Evolutionary conservation across 208 protist species (phyloP).

Genomic region (Endotrypanum monterogeii): DNA sequence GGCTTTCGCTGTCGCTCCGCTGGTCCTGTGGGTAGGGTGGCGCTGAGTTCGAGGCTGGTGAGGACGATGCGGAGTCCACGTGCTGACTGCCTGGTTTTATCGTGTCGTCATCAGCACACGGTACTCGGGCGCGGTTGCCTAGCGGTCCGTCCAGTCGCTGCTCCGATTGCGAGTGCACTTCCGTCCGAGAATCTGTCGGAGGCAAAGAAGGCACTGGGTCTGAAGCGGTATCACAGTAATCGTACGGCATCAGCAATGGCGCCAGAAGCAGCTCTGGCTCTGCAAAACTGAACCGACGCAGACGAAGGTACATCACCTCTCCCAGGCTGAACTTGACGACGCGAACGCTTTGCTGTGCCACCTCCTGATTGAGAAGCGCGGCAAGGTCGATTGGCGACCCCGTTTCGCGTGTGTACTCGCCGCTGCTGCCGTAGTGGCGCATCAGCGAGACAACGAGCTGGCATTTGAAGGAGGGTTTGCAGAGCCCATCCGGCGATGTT

Average conservation of each 20-base stretch:
- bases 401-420: slow-evolving; percentile 29
- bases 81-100: too few species aligned
- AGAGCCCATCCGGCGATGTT: slow-evolving; percentile 59
- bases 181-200: neutral
- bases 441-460: slow-evolving; percentile 50
- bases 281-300: slow-evolving; percentile 54
- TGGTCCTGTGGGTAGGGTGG: neutral
- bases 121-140: neutral
- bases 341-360: slow-evolving; percentile 42
- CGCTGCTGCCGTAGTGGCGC: slow-evolving; percentile 38
- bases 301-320: slow-evolving; percentile 59
- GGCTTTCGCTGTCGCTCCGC: slow-evolving; percentile 12
- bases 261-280: slow-evolving; percentile 34
- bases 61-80: neutral
- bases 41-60: neutral
- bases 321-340: slow-evolving; percentile 48
- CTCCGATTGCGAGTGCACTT: too few species aligned
- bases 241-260: slow-evolving; percentile 62
- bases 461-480: slow-evolving; percentile 76
- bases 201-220: neutral
- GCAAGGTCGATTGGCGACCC: slow-evolving; percentile 47
- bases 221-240: slow-evolving; percentile 55
- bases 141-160: neutral
- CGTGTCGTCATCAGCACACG: neutral
- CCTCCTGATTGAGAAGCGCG: slow-evolving; percentile 59